Conservation (phyloP, 345 rosid species). For the Erodium maritimum region DNA sequence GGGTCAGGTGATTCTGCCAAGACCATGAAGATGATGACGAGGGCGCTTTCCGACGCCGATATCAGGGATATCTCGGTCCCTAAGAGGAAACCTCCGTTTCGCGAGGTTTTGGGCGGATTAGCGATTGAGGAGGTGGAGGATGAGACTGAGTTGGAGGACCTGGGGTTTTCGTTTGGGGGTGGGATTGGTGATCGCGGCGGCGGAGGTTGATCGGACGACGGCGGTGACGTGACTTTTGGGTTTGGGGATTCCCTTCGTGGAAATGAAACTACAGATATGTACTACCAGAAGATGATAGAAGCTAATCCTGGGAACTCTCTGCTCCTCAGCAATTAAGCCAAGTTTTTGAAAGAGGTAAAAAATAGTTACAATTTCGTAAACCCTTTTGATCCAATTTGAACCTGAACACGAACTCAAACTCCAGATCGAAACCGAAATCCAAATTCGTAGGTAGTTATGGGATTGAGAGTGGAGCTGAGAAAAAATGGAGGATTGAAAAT, state of each 20-base stretch:
- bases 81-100: slow-evolving; percentile 11
- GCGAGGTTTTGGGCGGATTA: slow-evolving; percentile 17
- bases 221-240: slow-evolving; percentile 23
- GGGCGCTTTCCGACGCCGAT: slow-evolving; percentile 50
- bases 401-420: too few relatives aligned
- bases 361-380: background rate
- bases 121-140: slow-evolving; percentile 31
- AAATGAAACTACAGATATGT: slow-evolving; percentile 38
- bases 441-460: too few relatives aligned
- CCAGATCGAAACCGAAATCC: too few relatives aligned
- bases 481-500: too few relatives aligned
- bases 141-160: too few relatives aligned
- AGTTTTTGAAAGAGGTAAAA: slow-evolving; percentile 74
- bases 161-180: slow-evolving; percentile 11
- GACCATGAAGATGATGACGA: slow-evolving; percentile 34
- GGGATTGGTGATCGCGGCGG: slow-evolving; percentile 31
- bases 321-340: slow-evolving; percentile 73
- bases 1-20: slow-evolving; percentile 16
- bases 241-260: slow-evolving; percentile 24
- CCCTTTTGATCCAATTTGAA: background rate
- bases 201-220: slow-evolving; percentile 30
- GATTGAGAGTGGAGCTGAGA: too few relatives aligned
- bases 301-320: slow-evolving; percentile 76
- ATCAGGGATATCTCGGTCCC: slow-evolving; percentile 27
- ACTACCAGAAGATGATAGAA: slow-evolving; percentile 68